These are phyloP conservation scores for Cryphonectria naterciae DNA, from an alignment of 2,329 filamentous ascomycete species.

Conservation along the genomic window DNA sequence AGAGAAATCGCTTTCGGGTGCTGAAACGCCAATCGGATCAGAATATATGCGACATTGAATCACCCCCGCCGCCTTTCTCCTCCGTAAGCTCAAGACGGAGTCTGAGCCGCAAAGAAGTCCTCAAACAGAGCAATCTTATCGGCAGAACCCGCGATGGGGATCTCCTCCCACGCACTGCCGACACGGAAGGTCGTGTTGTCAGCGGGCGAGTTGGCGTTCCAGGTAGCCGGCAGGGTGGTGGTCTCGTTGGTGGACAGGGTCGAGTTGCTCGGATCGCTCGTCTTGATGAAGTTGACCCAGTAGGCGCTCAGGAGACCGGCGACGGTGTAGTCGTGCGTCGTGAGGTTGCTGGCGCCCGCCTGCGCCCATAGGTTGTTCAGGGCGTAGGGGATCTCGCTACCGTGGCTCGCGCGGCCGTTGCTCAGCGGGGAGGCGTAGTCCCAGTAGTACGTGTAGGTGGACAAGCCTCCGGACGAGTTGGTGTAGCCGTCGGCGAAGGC, in stretches of 20 bases:
- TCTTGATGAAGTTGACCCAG: slow-evolving; percentile 28
- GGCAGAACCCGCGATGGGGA: neutral
- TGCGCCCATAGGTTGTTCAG: slow-evolving; percentile 37
- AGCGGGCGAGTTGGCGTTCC: neutral
- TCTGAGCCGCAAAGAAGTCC: slow-evolving; percentile 6
- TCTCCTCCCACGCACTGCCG: neutral
- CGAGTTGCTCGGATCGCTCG: slow-evolving; percentile 21
- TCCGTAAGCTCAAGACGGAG: neutral
- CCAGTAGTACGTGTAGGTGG: slow-evolving; percentile 38
- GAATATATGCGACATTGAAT: neutral
- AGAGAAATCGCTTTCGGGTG: neutral
- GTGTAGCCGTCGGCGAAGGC: slow-evolving; percentile 1
- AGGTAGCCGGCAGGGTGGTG: slow-evolving; percentile 4
- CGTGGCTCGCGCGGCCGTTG: slow-evolving; percentile 33
- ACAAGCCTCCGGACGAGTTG: neutral
- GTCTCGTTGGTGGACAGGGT: slow-evolving; percentile 2
- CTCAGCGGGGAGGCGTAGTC: slow-evolving; percentile 29
- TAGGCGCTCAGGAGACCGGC: slow-evolving; percentile 32
- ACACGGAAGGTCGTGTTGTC: slow-evolving; percentile 7
- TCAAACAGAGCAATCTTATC: slow-evolving; percentile 4
- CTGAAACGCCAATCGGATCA: neutral
- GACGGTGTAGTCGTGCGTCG: slow-evolving; percentile 34
- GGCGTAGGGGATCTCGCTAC: slow-evolving; percentile 37
- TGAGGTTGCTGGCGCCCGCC: slow-evolving; percentile 33
- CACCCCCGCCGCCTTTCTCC: no score